phyloP scores from a whole-genome alignment of 2,329 filamentous ascomycete species.

The Pestalotiopsis sp. region DNA sequence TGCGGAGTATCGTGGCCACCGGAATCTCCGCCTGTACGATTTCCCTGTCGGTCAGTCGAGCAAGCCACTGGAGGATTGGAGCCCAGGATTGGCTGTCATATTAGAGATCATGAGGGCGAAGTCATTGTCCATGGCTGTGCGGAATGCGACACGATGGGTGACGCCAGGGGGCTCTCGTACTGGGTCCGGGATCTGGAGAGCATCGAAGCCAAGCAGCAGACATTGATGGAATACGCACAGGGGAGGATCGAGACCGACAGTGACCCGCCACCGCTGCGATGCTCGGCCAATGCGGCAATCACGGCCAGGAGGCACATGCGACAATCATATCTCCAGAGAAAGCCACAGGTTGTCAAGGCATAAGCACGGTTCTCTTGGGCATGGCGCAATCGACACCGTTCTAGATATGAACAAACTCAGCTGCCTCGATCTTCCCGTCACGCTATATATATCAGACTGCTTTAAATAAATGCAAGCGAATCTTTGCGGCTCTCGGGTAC shows the following conservation, averaged over 20 bases:
- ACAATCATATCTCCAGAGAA: not conserved
- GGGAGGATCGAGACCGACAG: not conserved
- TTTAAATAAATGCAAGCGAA: slow-evolving; percentile 11
- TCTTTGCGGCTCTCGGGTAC: slow-evolving; percentile 6
- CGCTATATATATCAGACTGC: not conserved
- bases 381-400: not conserved
- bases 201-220: not conserved
- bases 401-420: too few species aligned
- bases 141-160: not conserved
- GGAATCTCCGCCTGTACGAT: not conserved
- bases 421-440: not conserved
- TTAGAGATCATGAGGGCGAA: not conserved
- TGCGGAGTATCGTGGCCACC: not conserved
- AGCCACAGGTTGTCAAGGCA: not conserved
- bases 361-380: not conserved
- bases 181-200: not conserved
- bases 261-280: not conserved
- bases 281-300: not conserved
- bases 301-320: not conserved
- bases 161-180: not conserved
- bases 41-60: not conserved
- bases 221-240: not conserved
- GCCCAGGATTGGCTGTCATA: not conserved
- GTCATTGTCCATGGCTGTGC: not conserved
- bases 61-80: not conserved